A percentile compares a stretch with the other conserved stretches of the same genome.
Conservation (phyloP, 2,329 filamentous ascomycete genomes). For the Coniella vitis region DNA sequence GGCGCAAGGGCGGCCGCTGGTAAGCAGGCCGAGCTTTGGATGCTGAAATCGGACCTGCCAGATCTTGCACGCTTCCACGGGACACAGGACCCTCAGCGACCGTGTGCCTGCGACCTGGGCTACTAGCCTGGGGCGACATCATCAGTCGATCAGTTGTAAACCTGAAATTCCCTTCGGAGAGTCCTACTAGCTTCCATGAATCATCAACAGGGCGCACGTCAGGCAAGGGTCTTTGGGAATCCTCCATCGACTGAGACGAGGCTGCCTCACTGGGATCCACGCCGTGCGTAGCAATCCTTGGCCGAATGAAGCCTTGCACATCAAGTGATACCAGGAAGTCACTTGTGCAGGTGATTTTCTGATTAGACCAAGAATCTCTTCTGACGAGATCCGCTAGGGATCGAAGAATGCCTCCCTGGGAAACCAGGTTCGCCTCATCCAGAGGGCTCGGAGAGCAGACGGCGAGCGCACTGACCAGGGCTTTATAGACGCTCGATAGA, state of each 20-base stretch:
- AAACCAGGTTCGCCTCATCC: constrained; percentile 34
- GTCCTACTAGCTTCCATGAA: constrained; percentile 27
- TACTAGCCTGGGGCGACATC: constrained; percentile 23
- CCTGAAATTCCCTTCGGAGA: constrained; percentile 23
- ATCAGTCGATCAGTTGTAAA: constrained; percentile 24
- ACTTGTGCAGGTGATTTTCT: constrained; percentile 38
- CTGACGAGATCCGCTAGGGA: constrained; percentile 39
- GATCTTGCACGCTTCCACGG: constrained; percentile 30
- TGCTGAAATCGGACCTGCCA: constrained; percentile 36
- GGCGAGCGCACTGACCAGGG: constrained; percentile 42
- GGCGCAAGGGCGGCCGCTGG: constrained; percentile 54
- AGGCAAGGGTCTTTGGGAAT: constrained; percentile 30
- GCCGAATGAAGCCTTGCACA: constrained; percentile 37
- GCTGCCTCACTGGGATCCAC: constrained; percentile 26
- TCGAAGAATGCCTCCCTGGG: constrained; percentile 37
- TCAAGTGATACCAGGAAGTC: constrained; percentile 45
- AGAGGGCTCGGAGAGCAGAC: constrained; percentile 37
- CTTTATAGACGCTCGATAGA: constrained; percentile 45
- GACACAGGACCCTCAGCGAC: constrained; percentile 40
- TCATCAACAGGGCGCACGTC: constrained; percentile 33
- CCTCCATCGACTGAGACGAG: constrained; percentile 27
- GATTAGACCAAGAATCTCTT: constrained; percentile 39
- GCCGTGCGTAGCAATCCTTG: constrained; percentile 27
- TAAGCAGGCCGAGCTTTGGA: constrained; percentile 37
- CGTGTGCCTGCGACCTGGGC: constrained; percentile 35